Conservation (phyloP, 169 alveolate genomes). For the Plasmodium adleri region DNA sequence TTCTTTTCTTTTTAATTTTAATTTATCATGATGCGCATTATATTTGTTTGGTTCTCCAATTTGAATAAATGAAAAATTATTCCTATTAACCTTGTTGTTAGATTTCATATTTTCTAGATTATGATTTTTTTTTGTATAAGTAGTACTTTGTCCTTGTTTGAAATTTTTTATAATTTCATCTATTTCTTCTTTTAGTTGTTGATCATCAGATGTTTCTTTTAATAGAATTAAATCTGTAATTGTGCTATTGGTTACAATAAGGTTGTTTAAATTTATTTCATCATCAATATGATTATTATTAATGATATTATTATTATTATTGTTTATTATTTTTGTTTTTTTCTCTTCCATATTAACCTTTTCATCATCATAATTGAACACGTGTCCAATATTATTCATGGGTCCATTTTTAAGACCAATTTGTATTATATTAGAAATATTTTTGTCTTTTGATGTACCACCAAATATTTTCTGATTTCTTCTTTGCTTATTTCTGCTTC, state of each 20-base stretch:
- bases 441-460: neutral
- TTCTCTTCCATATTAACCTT: conserved; percentile 1
- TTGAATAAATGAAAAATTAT: neutral
- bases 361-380: neutral
- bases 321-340: conserved; percentile 16
- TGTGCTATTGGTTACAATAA: conserved; percentile 76
- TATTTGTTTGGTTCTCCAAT: neutral
- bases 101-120: neutral
- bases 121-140: neutral
- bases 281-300: conserved; percentile 35
- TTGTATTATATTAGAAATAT: neutral
- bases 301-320: conserved; percentile 20
- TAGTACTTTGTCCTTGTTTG: neutral
- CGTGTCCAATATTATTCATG: conserved; percentile 20
- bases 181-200: conserved; percentile 52
- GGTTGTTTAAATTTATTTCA: conserved; percentile 18
- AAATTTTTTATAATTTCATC: conserved; percentile 33
- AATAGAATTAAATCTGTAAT: conserved; percentile 78
- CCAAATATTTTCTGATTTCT: conserved; percentile 9
- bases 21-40: neutral
- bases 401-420: conserved; percentile 63
- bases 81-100: no score
- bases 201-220: conserved; percentile 76
- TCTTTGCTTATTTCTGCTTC: neutral
- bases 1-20: neutral